Percentiles rank a stretch among this genome's conserved stretches.
Conservation (phyloP, 768 basidiomycete genomes). For the Atractiella rhizophila region DNA sequence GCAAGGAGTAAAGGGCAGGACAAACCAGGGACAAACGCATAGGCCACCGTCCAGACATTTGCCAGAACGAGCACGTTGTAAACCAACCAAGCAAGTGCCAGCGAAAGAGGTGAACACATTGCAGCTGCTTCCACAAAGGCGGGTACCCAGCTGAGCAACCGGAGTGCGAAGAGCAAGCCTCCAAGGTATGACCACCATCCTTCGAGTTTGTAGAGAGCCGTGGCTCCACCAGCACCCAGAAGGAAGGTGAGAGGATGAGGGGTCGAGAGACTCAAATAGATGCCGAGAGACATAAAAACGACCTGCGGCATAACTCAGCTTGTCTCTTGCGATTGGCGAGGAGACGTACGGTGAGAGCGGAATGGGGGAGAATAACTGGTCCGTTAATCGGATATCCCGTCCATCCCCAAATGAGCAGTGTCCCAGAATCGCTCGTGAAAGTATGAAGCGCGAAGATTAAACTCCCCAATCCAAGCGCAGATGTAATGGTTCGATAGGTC, state of each 20-base stretch:
- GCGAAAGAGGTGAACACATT: background rate
- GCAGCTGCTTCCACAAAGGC: constrained; percentile 2
- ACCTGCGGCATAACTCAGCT: background rate
- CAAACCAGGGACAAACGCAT: constrained; percentile 10
- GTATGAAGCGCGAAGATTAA: constrained; percentile 9
- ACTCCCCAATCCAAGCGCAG: constrained; percentile 6
- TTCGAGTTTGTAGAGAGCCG: background rate
- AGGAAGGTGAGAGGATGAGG: no score
- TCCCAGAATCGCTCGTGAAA: constrained; percentile 10
- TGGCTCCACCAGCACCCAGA: no score
- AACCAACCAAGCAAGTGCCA: constrained; percentile 2
- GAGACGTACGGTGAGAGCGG: background rate
- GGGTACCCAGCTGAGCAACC: constrained; percentile 2
- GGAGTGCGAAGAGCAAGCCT: constrained; percentile 5
- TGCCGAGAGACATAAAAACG: background rate
- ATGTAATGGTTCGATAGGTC: background rate
- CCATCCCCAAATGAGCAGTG: constrained; percentile 8
- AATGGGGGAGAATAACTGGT: background rate
- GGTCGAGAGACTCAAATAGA: no score
- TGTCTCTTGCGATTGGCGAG: background rate
- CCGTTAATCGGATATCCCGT: constrained; percentile 4
- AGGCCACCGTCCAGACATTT: constrained; percentile 5
- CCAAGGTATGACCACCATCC: constrained; percentile 3
- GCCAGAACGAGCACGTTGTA: constrained; percentile 7
- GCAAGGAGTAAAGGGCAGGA: background rate